phyloP scores from a whole-genome alignment of 1,284 basidiomycete genomes.

The Neolentinus lepideus region DNA sequence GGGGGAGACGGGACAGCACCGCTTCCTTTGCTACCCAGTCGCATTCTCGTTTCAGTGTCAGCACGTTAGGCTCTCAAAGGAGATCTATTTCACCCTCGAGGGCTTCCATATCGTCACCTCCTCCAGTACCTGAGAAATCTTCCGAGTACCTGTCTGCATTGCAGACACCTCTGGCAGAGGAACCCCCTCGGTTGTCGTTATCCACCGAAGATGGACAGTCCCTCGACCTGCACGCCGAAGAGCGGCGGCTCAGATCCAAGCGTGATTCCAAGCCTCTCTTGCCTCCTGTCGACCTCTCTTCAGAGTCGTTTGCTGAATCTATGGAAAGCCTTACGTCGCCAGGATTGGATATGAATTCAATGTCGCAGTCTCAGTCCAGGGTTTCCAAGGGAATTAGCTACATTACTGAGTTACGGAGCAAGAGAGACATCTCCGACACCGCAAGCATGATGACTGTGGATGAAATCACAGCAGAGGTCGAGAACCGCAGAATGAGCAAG shows the following conservation, averaged over 20 bases:
- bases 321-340: conserved; percentile 47
- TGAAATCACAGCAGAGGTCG: conserved; percentile 95
- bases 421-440: conserved; percentile 80
- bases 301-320: conserved; percentile 73
- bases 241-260: conserved; percentile 19
- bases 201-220: conserved; percentile 60
- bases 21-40: conserved; percentile 15
- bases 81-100: not conserved
- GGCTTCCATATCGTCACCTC: conserved; percentile 28
- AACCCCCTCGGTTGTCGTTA: conserved; percentile 63
- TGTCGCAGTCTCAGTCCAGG: conserved; percentile 34
- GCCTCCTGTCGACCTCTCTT: conserved; percentile 76
- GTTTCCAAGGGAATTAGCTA: conserved; percentile 71
- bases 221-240: conserved; percentile 44
- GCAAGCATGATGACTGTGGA: conserved; percentile 94
- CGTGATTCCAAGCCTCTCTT: conserved; percentile 42
- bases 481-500: conserved; percentile 66
- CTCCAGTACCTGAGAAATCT: conserved; percentile 27
- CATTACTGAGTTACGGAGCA: conserved; percentile 71
- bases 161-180: conserved; percentile 20
- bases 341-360: conserved; percentile 19
- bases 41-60: conserved; percentile 57
- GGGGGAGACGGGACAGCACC: conserved; percentile 25
- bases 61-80: conserved; percentile 53
- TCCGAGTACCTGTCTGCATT: conserved; percentile 8